Conservation (phyloP, 768 basidiomycete species). For the Inosperma sp. region DNA sequence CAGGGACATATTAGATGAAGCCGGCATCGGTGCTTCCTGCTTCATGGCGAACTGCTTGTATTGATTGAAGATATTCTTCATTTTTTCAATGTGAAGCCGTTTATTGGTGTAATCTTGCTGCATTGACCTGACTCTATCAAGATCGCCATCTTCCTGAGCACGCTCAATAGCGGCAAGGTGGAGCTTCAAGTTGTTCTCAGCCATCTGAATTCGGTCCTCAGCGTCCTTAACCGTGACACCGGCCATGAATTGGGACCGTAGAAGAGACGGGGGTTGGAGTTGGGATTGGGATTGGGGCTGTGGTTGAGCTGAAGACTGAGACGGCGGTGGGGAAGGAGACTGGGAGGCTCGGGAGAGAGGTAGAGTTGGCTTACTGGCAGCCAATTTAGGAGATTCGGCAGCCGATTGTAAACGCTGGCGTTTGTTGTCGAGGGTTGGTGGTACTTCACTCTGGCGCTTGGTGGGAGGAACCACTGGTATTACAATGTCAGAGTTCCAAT, state of each 20-base stretch:
- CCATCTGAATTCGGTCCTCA: no score
- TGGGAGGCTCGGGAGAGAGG: constrained; percentile 20
- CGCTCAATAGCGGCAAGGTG: no score
- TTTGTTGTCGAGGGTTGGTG: constrained; percentile 44
- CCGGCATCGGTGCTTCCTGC: no score
- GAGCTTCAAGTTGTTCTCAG: no score
- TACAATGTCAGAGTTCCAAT: neutral
- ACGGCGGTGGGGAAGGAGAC: constrained; percentile 15
- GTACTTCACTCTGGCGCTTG: constrained; percentile 44
- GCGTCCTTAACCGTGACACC: no score
- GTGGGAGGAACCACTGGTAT: constrained; percentile 9
- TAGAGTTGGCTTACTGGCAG: constrained; percentile 11
- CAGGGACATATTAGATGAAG: no score
- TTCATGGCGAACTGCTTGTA: no score
- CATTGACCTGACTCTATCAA: no score
- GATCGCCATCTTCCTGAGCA: no score
- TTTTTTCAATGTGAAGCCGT: no score
- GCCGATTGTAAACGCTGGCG: constrained; percentile 33
- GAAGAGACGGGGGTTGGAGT: constrained; percentile 7
- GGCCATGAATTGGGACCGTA: neutral
- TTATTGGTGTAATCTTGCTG: no score
- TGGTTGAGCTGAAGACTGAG: constrained; percentile 6
- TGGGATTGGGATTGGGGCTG: constrained; percentile 16
- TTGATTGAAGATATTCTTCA: no score
- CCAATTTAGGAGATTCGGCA: constrained; percentile 20